Base-by-base conservation (phyloP, 2,329 filamentous ascomycete genomes). In the Metarhizium robertsii region DNA sequence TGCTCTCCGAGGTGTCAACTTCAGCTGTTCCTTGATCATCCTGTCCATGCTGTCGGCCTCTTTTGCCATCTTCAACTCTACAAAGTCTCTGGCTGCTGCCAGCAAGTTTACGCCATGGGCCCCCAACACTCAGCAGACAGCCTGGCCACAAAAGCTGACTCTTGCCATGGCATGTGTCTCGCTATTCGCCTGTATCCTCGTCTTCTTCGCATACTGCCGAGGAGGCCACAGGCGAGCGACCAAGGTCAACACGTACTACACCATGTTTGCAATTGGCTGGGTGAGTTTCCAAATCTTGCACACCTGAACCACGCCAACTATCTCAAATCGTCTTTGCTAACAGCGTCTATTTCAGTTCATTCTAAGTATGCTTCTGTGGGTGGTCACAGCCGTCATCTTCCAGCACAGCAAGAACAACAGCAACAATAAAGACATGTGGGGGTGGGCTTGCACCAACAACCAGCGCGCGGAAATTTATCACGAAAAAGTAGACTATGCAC, bases 391-490 rank as follows among this genome's bases (percentile, higher is more conserved):
- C 43, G 90, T 86, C 57, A 74, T 96, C 55, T 82, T 96, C 65
- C 91, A 97, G 69, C 82, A 87, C 64, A 84, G 84, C 56, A 88
- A 86, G 69, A 81, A 84, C 65, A 88, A 80, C 67, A 66, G 67
- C 66, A 75, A 83, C 61, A 88, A 88, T 66, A 84, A 96, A 71
- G 94, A 99, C 71, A 83, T 99, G 72, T 99, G 94, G 94, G 92
- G 92, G 57, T 99, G 94, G 94, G 84, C 90, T n/a, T 99, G 94
- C 71, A 87, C 92, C 56, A 81, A 95, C 65, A 97, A 96, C 71
- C 84, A 86, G 61, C 85, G 92, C 58, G 76, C 85, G 55, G 73
- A 90, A 52, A 75, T 96, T 53, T 97, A 92, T 70, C 69, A 83
- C 59, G 78, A 92, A 55, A 85, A 94, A 65, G 82, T 99, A 63